Percentiles rank a stretch among this genome's conserved stretches.
These are phyloP conservation scores for Camillea tinctor DNA, from an alignment of 2,329 filamentous ascomycete genomes.

Conservation along the genomic window DNA sequence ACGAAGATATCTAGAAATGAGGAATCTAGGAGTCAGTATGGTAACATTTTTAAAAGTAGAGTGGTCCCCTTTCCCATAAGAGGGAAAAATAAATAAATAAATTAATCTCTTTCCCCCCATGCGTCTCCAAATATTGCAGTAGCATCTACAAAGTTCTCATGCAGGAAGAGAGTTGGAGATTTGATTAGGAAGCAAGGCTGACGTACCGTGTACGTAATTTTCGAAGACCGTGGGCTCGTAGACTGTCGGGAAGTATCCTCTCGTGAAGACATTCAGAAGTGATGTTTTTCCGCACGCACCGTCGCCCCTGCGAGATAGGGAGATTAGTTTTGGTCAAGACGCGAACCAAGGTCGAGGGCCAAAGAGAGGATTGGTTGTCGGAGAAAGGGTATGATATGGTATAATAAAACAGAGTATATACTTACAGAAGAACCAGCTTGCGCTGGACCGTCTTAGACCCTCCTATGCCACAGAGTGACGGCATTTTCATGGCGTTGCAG, in stretches of 20 bases:
- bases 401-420: constrained; percentile 24
- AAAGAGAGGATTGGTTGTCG: too few species aligned
- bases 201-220: constrained; percentile 94
- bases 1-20: constrained; percentile 84
- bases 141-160: not conserved
- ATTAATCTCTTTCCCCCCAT: too few species aligned
- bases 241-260: constrained; percentile 98
- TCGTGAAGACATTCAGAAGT: constrained; percentile 94
- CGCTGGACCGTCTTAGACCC: constrained; percentile 85
- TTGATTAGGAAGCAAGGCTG: not conserved
- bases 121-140: not conserved
- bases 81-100: too few species aligned
- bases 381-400: too few species aligned
- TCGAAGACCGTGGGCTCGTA: constrained; percentile 99
- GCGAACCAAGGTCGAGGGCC: not conserved
- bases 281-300: constrained; percentile 98
- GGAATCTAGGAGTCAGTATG: not conserved
- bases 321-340: constrained; percentile 9
- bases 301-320: constrained; percentile 66
- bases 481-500: constrained; percentile 30
- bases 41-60: not conserved
- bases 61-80: too few species aligned
- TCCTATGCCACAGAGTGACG: constrained; percentile 55
- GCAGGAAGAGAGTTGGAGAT: not conserved
- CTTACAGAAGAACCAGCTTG: constrained; percentile 91